A percentile compares a stretch with the other conserved stretches of the same genome.
phyloP scores from a whole-genome alignment of 116 monocot species.

The Posidonia oceanica region DNA sequence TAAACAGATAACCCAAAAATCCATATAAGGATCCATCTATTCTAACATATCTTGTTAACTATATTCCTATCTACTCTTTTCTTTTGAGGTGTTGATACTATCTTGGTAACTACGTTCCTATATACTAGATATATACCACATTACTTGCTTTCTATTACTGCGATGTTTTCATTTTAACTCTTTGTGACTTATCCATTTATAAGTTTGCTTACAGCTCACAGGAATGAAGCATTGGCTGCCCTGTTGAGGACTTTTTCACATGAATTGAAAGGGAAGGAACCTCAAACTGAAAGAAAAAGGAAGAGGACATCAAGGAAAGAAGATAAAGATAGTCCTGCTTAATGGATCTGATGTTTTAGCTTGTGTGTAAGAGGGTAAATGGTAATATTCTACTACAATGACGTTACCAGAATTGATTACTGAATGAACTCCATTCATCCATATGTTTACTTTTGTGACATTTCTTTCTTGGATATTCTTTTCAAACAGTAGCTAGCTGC shows the following conservation, averaged over 20 bases:
- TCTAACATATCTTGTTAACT: too few species aligned
- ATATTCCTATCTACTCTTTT: not conserved
- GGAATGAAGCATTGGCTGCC: constrained; percentile 60
- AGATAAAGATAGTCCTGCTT: not conserved
- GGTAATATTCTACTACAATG: too few species aligned
- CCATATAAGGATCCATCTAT: too few species aligned
- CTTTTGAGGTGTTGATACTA: not conserved
- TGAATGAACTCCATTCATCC: too few species aligned
- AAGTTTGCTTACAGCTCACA: constrained; percentile 54
- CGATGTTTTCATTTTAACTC: not conserved
- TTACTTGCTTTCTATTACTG: not conserved
- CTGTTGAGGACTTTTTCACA: constrained; percentile 54
- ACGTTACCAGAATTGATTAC: too few species aligned
- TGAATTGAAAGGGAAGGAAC: constrained; percentile 76
- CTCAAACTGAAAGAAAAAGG: constrained; percentile 56
- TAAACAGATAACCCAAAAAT: too few species aligned
- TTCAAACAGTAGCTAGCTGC: too few species aligned
- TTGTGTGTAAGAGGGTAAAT: not conserved
- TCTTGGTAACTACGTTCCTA: not conserved
- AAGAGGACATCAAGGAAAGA: constrained; percentile 34
- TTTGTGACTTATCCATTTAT: not conserved
- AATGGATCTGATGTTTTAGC: constrained; percentile 2
- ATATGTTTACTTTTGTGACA: too few species aligned
- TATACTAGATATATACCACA: not conserved
- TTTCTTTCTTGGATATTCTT: too few species aligned